Percentiles rank a stretch among this genome's conserved stretches.
Evolutionary conservation across 176 grass and related monocot genomes (phyloP).

Genomic region (Secale cereale): DNA sequence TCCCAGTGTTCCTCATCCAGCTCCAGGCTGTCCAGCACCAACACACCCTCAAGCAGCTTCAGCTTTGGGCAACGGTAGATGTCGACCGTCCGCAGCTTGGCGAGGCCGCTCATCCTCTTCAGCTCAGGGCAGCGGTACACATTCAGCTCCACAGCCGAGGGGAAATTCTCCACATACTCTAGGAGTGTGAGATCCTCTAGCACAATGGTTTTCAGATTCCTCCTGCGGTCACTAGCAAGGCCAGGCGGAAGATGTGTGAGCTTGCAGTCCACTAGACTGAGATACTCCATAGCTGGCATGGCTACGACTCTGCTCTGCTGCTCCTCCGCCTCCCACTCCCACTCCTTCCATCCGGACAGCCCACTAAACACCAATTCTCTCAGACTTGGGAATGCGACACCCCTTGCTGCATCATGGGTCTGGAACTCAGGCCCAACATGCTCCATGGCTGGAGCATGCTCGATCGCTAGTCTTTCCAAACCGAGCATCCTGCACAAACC

Average conservation of each 20-base stretch:
- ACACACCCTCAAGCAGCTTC: not conserved
- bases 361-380: rapidly evolving
- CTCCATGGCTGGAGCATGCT: not conserved
- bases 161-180: not conserved
- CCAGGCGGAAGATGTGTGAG: not conserved
- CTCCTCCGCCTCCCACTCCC: constrained; percentile 9
- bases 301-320: not conserved
- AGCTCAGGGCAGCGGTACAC: not conserved
- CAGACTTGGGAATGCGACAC: not conserved
- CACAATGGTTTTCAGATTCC: not conserved
- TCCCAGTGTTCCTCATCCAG: not conserved
- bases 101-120: not conserved
- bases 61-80: not conserved
- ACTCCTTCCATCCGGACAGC: constrained; percentile 5
- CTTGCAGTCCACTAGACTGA: rapidly evolving
- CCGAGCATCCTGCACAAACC: not conserved
- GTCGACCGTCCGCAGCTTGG: not conserved
- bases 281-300: not conserved
- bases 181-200: not conserved
- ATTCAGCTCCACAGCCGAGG: not conserved
- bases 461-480: not conserved
- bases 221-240: not conserved
- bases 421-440: not conserved
- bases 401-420: not conserved
- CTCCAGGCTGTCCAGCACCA: not conserved